phyloP scores from a whole-genome alignment of 495 filamentous ascomycete genomes.

The Copromyces sp. region DNA sequence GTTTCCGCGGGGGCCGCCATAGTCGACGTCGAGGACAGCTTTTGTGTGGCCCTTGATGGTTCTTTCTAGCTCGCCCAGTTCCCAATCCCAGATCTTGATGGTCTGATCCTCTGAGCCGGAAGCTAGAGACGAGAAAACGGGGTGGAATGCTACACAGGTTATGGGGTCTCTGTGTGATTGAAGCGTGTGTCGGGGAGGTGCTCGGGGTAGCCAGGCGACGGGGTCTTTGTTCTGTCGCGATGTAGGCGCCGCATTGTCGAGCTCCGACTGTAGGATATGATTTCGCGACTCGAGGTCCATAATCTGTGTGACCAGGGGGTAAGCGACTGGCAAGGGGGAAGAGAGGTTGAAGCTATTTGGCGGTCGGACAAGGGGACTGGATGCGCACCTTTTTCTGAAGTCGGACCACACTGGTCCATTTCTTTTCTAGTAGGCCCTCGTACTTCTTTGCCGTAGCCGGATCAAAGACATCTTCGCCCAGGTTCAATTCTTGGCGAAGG shows the following conservation, averaged over 20 bases:
- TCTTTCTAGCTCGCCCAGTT: constrained; percentile 81
- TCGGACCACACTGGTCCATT: constrained; percentile 88
- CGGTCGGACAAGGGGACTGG: neutral
- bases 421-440: constrained; percentile 82
- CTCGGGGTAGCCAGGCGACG: constrained; percentile 72
- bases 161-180: constrained; percentile 75
- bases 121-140: constrained; percentile 81
- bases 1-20: constrained; percentile 76
- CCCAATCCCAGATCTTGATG: constrained; percentile 98
- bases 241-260: constrained; percentile 78
- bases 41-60: constrained; percentile 93
- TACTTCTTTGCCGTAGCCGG: constrained; percentile 75
- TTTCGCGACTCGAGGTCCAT: constrained; percentile 83
- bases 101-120: constrained; percentile 82
- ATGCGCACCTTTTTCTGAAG: constrained; percentile 75
- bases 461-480: constrained; percentile 63
- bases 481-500: constrained; percentile 52
- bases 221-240: constrained; percentile 78
- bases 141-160: constrained; percentile 90
- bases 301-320: constrained; percentile 45
- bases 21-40: constrained; percentile 81
- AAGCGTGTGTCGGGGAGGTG: constrained; percentile 69
- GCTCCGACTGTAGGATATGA: constrained; percentile 60
- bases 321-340: neutral
- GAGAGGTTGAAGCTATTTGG: neutral